Evolutionary conservation across 208 protist genomes (phyloP).

Genomic region (Tritrichomonas musculus): DNA sequence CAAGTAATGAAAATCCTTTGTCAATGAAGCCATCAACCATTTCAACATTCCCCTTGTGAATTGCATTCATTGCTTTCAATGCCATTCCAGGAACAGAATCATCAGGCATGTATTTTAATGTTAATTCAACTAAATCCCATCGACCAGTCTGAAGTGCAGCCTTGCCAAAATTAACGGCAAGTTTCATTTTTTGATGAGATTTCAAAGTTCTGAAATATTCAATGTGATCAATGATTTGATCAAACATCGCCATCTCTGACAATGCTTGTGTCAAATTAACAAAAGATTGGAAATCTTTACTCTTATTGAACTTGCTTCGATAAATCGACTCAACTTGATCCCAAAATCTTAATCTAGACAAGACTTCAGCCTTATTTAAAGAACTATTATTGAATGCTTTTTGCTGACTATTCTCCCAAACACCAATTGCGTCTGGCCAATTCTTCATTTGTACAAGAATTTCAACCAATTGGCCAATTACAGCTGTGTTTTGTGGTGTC

Average conservation of each 20-base stretch:
- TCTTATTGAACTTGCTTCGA: background rate
- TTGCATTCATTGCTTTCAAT: background rate
- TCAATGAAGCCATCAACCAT: background rate
- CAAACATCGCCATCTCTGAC: background rate
- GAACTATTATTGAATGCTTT: background rate
- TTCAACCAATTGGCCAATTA: background rate
- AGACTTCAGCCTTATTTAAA: background rate
- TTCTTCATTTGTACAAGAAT: background rate
- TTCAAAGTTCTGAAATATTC: background rate
- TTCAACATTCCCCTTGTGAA: background rate
- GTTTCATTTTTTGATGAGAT: background rate
- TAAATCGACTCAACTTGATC: background rate
- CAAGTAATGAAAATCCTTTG: background rate
- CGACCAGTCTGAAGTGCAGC: background rate
- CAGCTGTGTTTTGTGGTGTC: background rate
- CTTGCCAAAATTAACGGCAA: background rate
- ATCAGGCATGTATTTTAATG: background rate
- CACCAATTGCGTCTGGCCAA: background rate
- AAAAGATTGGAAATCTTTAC: background rate
- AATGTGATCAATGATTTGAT: background rate
- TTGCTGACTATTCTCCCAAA: background rate
- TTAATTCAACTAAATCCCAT: background rate
- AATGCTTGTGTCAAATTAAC: background rate
- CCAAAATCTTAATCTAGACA: background rate
- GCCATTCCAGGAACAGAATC: background rate